Conservation (phyloP, 2,329 filamentous ascomycete genomes). For the Ilyonectria sp. region DNA sequence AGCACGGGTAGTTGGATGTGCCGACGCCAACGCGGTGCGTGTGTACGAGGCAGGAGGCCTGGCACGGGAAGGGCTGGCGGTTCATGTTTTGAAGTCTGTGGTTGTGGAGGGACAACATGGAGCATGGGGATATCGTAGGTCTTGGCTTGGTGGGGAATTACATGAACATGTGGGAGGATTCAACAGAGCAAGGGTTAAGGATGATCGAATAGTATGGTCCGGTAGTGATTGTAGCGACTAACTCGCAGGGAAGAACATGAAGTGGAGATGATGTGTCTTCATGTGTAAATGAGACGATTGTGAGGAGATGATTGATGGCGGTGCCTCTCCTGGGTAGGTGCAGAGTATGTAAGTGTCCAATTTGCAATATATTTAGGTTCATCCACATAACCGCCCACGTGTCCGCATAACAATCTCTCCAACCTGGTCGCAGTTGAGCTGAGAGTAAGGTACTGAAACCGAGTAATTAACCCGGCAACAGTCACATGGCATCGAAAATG, state of each 20-base stretch:
- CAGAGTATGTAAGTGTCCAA: neutral
- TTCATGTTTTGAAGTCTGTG: neutral
- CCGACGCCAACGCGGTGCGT: conserved; percentile 20
- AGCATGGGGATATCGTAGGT: neutral
- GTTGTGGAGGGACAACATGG: neutral
- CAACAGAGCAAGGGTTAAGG: neutral
- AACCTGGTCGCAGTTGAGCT: neutral
- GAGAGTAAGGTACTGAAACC: neutral
- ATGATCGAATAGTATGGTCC: neutral
- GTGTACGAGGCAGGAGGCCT: neutral
- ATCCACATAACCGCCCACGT: neutral
- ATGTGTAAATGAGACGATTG: conserved; percentile 7
- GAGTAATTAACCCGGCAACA: neutral
- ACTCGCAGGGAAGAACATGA: neutral
- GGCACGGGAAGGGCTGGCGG: neutral
- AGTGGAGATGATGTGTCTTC: neutral
- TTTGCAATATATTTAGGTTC: neutral
- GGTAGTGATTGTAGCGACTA: neutral
- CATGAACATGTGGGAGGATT: neutral
- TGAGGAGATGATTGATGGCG: neutral
- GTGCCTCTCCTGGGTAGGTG: neutral
- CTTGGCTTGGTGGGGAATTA: neutral
- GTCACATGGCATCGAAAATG: conserved; percentile 3
- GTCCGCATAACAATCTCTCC: neutral
- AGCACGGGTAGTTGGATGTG: conserved; percentile 7